Evolutionary conservation across 192 early-diverging fungal genomes (phyloP), one percentile per base, ranked within the genome.

Genomic region (Coemansia sp.): DNA sequence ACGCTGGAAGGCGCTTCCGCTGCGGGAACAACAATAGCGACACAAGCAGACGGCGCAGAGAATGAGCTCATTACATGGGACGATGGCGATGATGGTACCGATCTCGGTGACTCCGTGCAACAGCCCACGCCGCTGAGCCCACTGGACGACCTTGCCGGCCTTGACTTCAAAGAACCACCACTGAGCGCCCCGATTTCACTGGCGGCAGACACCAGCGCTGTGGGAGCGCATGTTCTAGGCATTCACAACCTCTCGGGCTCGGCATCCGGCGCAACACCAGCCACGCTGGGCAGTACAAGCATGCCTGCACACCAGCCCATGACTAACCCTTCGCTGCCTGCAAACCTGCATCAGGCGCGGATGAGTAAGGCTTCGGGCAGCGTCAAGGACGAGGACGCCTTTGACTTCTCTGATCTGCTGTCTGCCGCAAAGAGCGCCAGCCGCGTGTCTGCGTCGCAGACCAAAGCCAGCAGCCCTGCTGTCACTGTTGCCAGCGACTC

Each of bases 341-440:
- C 72, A 32, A 78, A 64, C 51, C 71, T 76, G 41, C 68, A 73
- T 18, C 76, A 83, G 43, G 75, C 72, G 19, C 80, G 75, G 36
- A 18, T 60, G 41, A 39, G 57, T 49, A 73, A 63, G 45, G 48
- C 61, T n/a, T 45, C 63, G 32, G 46, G 41, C 48, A 32, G 32
- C 32, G 32, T 32, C 32, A 68, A 56, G 40, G 57, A 66, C 10
- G 72, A 74, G 57, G 80, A 83, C 64, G 72, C 57, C 37, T 83
- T 83, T 75, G 80, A 83, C 62, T 83, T 83, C 72, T 77, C 76
- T 1, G 76, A 78, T 26, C 49, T 83, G 55, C 19, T 83, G 54
- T 51, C 72, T 0, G 76, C 76, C 1, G 80, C 80, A 18, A 83
- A 83, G 66, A 67, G 43, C 42, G 71, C 66, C 43, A 76, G 74